phyloP scores from a whole-genome alignment of 1,139 yeast genomes.

The Komagataea norvegica region DNA sequence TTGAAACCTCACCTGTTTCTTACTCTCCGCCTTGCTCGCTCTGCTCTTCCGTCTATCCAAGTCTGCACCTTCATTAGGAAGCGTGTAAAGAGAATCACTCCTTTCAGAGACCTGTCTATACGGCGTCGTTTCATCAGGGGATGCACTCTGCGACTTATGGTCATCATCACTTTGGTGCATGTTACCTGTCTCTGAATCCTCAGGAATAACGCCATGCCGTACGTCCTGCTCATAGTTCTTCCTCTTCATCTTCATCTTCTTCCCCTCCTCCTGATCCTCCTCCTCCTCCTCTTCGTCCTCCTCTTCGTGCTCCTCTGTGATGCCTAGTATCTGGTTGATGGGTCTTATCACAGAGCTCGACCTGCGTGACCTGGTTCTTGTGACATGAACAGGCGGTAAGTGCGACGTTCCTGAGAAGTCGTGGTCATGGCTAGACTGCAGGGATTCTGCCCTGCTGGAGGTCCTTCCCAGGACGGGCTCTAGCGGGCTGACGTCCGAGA shows the following conservation, averaged over 20 bases:
- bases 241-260: neutral
- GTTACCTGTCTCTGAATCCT: neutral
- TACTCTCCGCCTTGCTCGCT: neutral
- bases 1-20: neutral
- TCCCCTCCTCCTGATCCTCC: neutral
- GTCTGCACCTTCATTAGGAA: no score
- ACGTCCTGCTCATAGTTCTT: no score
- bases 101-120: neutral
- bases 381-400: conserved; percentile 7
- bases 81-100: no score
- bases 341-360: conserved; percentile 2
- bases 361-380: conserved; percentile 6
- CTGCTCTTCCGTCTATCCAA: no score
- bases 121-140: neutral
- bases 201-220: no score
- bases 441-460: neutral
- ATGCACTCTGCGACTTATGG: no score
- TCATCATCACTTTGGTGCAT: no score
- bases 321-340: conserved; percentile 8
- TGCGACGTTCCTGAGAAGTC: conserved; percentile 9
- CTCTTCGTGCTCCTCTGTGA: conserved; percentile 1
- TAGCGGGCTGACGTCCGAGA: conserved; percentile 1
- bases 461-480: neutral
- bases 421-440: neutral
- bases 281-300: neutral